A percentile compares a stretch with the other conserved stretches of the same genome.
Evolutionary conservation across 208 protist genomes (phyloP).

Genomic region (Leishmania mexicana): DNA sequence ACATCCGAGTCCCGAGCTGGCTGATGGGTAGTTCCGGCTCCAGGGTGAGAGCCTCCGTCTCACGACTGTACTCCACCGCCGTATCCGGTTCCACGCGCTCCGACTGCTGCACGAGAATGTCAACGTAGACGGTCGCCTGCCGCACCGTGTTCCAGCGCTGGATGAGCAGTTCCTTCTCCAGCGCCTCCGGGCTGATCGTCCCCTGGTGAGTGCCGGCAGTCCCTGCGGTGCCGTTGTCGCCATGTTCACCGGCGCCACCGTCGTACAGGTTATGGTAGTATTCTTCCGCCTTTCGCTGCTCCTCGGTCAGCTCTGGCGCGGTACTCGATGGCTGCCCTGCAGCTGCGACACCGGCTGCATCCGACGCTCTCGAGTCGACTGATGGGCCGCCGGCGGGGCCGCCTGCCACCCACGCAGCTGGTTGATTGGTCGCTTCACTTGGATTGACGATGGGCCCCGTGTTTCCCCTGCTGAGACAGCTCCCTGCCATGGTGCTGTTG

Average conservation of each 20-base stretch:
- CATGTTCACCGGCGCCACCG: background rate
- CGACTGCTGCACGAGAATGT: conserved; percentile 78
- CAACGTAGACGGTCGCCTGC: conserved; percentile 65
- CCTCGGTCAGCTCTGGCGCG: conserved; percentile 14
- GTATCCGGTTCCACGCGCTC: conserved; percentile 67
- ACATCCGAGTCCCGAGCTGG: conserved; percentile 37
- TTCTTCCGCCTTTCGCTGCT: conserved; percentile 18
- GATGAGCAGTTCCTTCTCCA: conserved; percentile 57
- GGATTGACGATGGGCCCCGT: conserved; percentile 5
- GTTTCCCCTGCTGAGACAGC: conserved; percentile 13
- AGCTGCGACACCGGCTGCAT: background rate
- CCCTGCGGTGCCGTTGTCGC: background rate
- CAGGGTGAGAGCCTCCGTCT: conserved; percentile 68
- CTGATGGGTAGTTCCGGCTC: conserved; percentile 48
- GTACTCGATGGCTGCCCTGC: background rate
- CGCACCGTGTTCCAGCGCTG: conserved; percentile 65
- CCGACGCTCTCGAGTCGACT: background rate
- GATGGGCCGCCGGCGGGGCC: conserved; percentile 7
- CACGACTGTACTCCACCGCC: conserved; percentile 66
- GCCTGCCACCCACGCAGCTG: background rate
- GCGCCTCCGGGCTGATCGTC: conserved; percentile 27
- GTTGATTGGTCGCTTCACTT: conserved; percentile 6
- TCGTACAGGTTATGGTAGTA: conserved; percentile 35
- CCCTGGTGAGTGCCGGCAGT: conserved; percentile 9
- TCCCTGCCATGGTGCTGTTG: conserved; percentile 26